A percentile compares a stretch with the other conserved stretches of the same genome.
Evolutionary conservation across 2,329 filamentous ascomycete genomes (phyloP).

Genomic region (Pseudogymnoascus sp.): DNA sequence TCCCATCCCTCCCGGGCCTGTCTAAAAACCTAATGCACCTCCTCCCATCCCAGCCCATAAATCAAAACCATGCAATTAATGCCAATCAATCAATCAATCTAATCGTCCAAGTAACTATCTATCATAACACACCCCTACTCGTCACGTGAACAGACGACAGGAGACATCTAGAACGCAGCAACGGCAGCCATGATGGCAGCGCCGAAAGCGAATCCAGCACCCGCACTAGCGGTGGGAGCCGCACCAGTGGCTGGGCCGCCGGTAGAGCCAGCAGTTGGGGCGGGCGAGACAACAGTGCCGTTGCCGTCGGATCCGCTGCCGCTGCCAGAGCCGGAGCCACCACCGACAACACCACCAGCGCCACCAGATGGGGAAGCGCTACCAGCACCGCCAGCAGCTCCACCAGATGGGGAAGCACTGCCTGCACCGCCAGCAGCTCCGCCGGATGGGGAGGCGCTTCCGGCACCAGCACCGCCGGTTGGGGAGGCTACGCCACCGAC

Average conservation of each 20-base stretch:
- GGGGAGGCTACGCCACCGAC: neutral
- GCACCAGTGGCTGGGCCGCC: neutral
- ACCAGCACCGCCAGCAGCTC: neutral
- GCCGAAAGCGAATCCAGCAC: neutral
- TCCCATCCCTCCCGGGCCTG: neutral
- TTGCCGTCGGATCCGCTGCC: neutral
- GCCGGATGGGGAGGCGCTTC: neutral
- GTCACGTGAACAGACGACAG: neutral
- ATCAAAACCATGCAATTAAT: neutral
- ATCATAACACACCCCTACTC: neutral
- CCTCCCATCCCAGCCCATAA: too few species aligned
- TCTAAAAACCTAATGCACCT: neutral
- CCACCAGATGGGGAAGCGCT: neutral
- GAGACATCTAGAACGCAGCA: constrained; percentile 2
- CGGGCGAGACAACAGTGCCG: constrained; percentile 2
- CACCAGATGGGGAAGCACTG: neutral
- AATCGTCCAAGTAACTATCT: neutral
- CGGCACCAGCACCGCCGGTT: neutral
- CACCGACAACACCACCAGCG: neutral
- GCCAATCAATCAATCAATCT: neutral
- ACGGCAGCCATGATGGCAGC: constrained; percentile 7
- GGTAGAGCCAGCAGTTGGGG: neutral
- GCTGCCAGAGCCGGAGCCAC: neutral
- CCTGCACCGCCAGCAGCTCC: neutral
- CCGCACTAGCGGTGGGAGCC: neutral